These are phyloP conservation scores for Chamaecrista fasciculata DNA, from an alignment of 306 rosid genomes.

Conservation along the genomic window DNA sequence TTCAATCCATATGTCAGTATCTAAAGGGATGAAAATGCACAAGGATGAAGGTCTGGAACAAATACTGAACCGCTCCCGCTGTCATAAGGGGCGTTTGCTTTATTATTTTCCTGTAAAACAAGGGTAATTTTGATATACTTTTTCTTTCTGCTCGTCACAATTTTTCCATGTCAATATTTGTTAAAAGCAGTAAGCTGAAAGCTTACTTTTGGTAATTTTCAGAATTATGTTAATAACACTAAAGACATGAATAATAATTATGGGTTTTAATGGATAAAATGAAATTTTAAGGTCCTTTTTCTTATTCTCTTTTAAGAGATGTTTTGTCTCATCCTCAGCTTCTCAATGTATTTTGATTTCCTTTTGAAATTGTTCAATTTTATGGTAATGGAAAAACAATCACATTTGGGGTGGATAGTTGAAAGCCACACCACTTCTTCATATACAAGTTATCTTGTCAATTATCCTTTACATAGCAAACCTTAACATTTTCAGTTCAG, in stretches of 20 bases:
- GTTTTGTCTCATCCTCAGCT: not conserved
- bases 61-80: slow-evolving; percentile 70
- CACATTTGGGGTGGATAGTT: not conserved
- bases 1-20: slow-evolving; percentile 51
- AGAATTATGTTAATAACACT: not conserved
- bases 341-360: not conserved
- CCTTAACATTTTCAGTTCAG: slow-evolving; percentile 7
- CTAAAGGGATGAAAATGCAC: slow-evolving; percentile 52
- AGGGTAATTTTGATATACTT: slow-evolving; percentile 45
- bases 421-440: not conserved
- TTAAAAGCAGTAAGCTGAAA: not conserved
- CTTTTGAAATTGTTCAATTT: slow-evolving; percentile 11
- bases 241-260: not conserved
- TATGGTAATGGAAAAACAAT: not conserved
- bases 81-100: slow-evolving; percentile 96
- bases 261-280: not conserved
- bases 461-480: too few species aligned
- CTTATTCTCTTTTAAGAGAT: not conserved
- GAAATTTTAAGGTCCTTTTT: not conserved
- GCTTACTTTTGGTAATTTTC: not conserved
- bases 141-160: slow-evolving; percentile 17
- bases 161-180: slow-evolving; percentile 12
- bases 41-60: slow-evolving; percentile 75
- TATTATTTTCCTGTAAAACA: slow-evolving; percentile 80
- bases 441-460: not conserved